phyloP scores from a whole-genome alignment of 805 yeast genomes.

The Yarrowia sp. region DNA sequence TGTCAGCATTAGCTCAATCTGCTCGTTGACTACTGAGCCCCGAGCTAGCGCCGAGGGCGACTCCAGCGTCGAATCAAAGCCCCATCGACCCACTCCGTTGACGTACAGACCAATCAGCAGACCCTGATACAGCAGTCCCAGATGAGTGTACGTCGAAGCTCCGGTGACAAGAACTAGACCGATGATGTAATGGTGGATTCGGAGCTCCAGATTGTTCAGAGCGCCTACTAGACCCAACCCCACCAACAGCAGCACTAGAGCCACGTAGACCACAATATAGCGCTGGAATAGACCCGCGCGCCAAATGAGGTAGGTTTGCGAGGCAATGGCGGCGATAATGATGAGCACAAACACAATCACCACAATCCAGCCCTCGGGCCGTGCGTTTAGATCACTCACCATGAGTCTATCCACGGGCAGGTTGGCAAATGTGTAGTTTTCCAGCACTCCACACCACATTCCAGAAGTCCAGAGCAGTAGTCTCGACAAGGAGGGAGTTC shows the following conservation, averaged over 20 bases:
- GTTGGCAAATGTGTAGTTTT: conserved; percentile 83
- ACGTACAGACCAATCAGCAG: conserved; percentile 73
- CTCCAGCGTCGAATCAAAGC: conserved; percentile 66
- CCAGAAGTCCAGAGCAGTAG: conserved; percentile 68
- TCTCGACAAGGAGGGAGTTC: conserved; percentile 34
- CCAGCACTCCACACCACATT: conserved; percentile 80
- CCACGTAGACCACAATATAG: conserved; percentile 38
- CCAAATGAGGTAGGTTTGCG: conserved; percentile 82
- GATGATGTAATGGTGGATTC: conserved; percentile 76
- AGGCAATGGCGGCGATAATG: conserved; percentile 53
- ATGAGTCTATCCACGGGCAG: conserved; percentile 85
- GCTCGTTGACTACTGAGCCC: conserved; percentile 12
- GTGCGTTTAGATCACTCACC: conserved; percentile 61
- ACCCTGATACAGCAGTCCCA: conserved; percentile 68
- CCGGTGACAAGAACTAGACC: conserved; percentile 81
- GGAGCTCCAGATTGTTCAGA: conserved; percentile 57
- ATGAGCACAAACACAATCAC: conserved; percentile 44
- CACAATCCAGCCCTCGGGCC: conserved; percentile 64
- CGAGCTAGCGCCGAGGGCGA: conserved; percentile 21
- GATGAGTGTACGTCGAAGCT: conserved; percentile 52
- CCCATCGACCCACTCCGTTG: conserved; percentile 91
- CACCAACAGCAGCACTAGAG: not conserved
- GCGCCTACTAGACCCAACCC: conserved; percentile 7
- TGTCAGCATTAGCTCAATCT: not conserved
- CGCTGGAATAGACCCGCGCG: conserved; percentile 52